Conservation (phyloP, 2,329 filamentous ascomycete species). For the Parastagonospora avenae region DNA sequence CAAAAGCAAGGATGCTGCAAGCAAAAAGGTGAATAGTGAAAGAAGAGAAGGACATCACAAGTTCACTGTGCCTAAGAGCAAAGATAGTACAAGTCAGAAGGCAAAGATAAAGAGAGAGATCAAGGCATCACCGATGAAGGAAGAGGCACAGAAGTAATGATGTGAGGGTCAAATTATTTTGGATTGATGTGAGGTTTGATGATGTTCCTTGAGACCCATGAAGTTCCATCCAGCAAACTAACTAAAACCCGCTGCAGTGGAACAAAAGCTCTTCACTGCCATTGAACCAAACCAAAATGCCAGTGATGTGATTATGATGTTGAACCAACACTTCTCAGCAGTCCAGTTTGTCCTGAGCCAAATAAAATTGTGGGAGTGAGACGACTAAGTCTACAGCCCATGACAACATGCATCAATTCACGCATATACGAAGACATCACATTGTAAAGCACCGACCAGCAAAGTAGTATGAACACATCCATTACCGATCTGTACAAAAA, state of each 20-base stretch:
- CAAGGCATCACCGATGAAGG: no score
- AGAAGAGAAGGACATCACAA: no score
- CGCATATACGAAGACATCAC: not conserved
- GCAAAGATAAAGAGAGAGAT: no score
- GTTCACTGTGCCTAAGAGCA: no score
- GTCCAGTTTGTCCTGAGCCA: not conserved
- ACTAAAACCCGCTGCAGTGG: not conserved
- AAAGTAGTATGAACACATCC: conserved; percentile 1
- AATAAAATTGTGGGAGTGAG: no score
- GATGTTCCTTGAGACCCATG: not conserved
- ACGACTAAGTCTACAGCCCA: no score
- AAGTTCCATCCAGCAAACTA: not conserved
- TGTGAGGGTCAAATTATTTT: no score
- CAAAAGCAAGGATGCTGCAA: no score
- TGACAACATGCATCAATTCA: not conserved
- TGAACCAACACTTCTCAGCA: not conserved
- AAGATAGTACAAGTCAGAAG: no score
- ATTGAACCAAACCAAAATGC: not conserved
- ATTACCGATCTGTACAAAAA: conserved; percentile 8
- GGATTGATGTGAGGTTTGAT: no score
- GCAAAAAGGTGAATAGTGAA: no score
- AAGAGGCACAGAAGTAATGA: no score
- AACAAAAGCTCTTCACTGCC: not conserved
- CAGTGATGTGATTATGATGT: not conserved
- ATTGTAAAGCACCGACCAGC: not conserved